Percentiles rank a stretch among this genome's conserved stretches.
These are phyloP conservation scores for Sporisorium scitamineum DNA, from an alignment of 1,284 basidiomycete genomes.

Conservation along the genomic window DNA sequence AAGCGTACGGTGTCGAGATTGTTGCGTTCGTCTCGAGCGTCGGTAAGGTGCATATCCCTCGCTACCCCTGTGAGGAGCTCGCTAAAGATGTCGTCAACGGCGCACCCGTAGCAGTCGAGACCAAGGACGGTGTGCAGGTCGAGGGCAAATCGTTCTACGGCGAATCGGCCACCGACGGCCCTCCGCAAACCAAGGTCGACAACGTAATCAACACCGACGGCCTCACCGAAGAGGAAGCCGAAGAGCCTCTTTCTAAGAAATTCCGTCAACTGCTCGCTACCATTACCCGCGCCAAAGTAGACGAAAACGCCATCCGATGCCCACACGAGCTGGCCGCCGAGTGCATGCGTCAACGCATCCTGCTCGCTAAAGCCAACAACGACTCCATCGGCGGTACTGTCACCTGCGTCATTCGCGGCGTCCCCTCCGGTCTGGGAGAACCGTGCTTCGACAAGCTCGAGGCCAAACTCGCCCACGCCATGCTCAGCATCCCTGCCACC, in stretches of 20 bases:
- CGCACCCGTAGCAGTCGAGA: slow-evolving; percentile 9
- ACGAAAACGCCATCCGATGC: slow-evolving; percentile 88
- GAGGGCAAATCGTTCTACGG: slow-evolving; percentile 50
- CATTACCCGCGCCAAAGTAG: slow-evolving; percentile 88
- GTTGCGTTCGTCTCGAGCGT: slow-evolving; percentile 97
- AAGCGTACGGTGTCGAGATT: slow-evolving; percentile 90
- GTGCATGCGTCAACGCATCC: slow-evolving; percentile 92
- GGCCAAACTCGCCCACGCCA: slow-evolving; percentile 94
- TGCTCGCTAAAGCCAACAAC: slow-evolving; percentile 87
- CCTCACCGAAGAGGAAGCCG: slow-evolving; percentile 77
- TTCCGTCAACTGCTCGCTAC: slow-evolving; percentile 83
- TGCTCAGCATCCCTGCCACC: slow-evolving; percentile 98
- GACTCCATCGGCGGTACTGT: slow-evolving; percentile 98
- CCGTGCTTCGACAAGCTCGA: slow-evolving; percentile 99
- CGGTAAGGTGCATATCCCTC: slow-evolving; percentile 84
- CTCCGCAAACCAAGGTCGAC: slow-evolving; percentile 65
- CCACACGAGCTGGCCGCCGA: slow-evolving; percentile 88
- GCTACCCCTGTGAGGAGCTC: slow-evolving; percentile 63
- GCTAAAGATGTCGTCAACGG: slow-evolving; percentile 36
- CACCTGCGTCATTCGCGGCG: slow-evolving; percentile 92
- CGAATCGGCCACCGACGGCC: slow-evolving; percentile 68
- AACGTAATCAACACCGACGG: slow-evolving; percentile 71
- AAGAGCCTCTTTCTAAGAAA: slow-evolving; percentile 84
- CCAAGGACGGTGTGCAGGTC: slow-evolving; percentile 18
- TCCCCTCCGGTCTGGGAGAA: slow-evolving; percentile 92